Conservation (phyloP, 179 eudicot species). For the Beta macrorhiza region DNA sequence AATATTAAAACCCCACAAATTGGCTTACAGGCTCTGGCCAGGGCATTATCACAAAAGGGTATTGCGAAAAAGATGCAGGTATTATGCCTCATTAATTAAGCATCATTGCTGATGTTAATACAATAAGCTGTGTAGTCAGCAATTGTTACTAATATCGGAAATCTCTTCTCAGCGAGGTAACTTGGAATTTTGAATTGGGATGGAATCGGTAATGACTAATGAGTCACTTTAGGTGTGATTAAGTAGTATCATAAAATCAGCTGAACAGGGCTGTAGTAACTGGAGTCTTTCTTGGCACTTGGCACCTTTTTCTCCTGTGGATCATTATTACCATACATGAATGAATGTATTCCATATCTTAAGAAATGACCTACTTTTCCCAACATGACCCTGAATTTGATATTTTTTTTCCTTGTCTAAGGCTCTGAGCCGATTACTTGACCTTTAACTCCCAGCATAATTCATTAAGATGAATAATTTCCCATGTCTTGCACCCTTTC, state of each 20-base stretch:
- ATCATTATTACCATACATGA: background rate
- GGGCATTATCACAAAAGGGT: conserved; percentile 81
- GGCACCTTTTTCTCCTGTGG: background rate
- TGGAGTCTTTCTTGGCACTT: background rate
- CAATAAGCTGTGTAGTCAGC: background rate
- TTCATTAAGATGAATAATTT: background rate
- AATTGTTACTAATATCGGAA: background rate
- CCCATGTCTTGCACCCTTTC: background rate
- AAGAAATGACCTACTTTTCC: background rate
- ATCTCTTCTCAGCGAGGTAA: background rate
- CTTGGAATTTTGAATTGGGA: background rate
- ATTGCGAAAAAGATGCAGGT: conserved; percentile 97
- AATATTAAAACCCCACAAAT: conserved; percentile 69
- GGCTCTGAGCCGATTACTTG: no score
- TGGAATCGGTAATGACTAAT: no score
- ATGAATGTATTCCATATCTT: background rate
- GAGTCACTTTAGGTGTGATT: background rate
- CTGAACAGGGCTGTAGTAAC: background rate
- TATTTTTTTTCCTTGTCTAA: background rate
- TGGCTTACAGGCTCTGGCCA: conserved; percentile 90
- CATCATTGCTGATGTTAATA: background rate
- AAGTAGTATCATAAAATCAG: background rate
- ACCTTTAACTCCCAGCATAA: background rate
- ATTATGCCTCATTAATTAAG: conserved; percentile 18
- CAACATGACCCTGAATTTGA: no score